These are phyloP conservation scores for Aureobasidium sp. DNA, from an alignment of 2,329 filamentous ascomycete species.

Conservation along the genomic window DNA sequence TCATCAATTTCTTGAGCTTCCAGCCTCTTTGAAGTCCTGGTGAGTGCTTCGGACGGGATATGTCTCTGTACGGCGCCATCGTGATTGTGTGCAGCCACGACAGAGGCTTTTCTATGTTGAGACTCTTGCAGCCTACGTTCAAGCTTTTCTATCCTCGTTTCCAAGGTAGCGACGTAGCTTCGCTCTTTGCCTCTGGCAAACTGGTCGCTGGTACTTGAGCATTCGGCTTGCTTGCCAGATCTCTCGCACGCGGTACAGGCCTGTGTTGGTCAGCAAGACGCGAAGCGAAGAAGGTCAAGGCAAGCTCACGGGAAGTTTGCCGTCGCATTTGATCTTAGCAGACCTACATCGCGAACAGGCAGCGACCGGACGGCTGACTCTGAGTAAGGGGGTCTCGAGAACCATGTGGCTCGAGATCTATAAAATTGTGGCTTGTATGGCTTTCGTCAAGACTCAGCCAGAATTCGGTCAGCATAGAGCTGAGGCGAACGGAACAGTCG, in stretches of 20 bases:
- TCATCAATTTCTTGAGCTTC: conserved; percentile 87
- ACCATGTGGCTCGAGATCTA: conserved; percentile 32
- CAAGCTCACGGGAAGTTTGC: conserved; percentile 62
- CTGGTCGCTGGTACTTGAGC: conserved; percentile 90
- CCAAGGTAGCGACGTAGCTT: conserved; percentile 94
- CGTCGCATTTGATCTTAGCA: conserved; percentile 97
- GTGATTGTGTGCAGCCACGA: conserved; percentile 56
- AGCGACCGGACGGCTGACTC: conserved; percentile 70
- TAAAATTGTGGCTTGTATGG: conserved; percentile 5
- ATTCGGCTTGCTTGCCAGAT: conserved; percentile 76
- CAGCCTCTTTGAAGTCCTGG: conserved; percentile 42
- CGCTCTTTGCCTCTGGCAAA: conserved; percentile 93
- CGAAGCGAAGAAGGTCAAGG: neutral
- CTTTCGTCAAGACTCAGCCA: neutral
- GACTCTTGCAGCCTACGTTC: conserved; percentile 63
- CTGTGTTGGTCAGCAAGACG: conserved; percentile 9
- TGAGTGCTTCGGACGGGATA: conserved; percentile 14
- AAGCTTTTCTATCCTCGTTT: conserved; percentile 80
- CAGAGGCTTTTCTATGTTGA: conserved; percentile 64
- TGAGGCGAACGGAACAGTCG: neutral
- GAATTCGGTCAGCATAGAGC: too few species aligned
- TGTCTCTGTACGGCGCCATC: neutral
- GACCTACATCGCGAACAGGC: conserved; percentile 77
- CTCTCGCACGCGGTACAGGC: conserved; percentile 94
- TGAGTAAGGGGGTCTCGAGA: conserved; percentile 53